A percentile compares a stretch with the other conserved stretches of the same genome.
Evolutionary conservation across 148 eudicot genomes (phyloP).

Genomic region (Rhododendron ovatum): DNA sequence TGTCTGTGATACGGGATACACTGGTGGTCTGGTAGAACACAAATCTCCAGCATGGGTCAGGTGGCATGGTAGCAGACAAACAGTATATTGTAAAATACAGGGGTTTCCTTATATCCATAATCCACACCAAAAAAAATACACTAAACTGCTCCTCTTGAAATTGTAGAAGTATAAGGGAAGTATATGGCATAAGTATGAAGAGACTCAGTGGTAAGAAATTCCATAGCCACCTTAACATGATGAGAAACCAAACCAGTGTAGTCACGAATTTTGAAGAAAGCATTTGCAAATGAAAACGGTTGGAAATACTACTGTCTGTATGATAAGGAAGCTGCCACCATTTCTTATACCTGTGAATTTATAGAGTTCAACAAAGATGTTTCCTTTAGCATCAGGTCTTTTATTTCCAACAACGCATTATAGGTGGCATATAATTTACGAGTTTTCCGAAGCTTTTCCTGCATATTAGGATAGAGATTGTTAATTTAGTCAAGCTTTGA

Average conservation of each 20-base stretch:
- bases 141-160: not conserved
- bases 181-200: not conserved
- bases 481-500: not conserved
- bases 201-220: not conserved
- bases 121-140: not conserved
- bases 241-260: not conserved
- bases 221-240: not conserved
- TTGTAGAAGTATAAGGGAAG: not conserved
- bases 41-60: not conserved
- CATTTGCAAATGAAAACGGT: not conserved
- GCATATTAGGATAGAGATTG: slow-evolving; percentile 7
- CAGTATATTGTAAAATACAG: not conserved
- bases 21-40: not conserved
- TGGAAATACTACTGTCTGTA: not conserved
- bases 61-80: not conserved
- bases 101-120: not conserved
- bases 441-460: slow-evolving; percentile 60
- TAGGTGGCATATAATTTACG: slow-evolving; percentile 62
- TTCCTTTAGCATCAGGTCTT: slow-evolving; percentile 72
- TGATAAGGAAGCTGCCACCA: not conserved
- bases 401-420: slow-evolving; percentile 67
- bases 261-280: not conserved
- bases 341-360: slow-evolving; percentile 50
- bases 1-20: not conserved
- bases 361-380: slow-evolving; percentile 69